phyloP scores from a whole-genome alignment of 2,329 filamentous ascomycete species.

The Diaporthe batatas region DNA sequence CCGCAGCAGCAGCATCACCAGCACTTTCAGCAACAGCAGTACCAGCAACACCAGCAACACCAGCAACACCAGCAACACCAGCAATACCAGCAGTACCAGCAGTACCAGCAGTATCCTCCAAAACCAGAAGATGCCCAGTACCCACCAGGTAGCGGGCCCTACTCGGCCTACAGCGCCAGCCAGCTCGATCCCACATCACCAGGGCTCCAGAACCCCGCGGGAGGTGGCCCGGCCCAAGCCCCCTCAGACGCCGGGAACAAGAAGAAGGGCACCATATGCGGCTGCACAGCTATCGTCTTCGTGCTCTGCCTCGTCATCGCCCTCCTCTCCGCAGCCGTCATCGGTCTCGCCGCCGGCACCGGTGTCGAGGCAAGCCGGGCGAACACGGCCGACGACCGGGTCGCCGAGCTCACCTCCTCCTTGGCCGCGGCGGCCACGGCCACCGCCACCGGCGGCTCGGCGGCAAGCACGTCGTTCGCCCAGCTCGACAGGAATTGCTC shows the following conservation, averaged over 20 bases:
- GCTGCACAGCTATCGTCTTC: constrained; percentile 57
- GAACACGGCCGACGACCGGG: constrained; percentile 52
- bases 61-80: constrained; percentile 10
- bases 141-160: constrained; percentile 4
- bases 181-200: constrained; percentile 36
- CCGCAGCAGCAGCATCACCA: constrained; percentile 23
- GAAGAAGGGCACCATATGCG: constrained; percentile 47
- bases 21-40: constrained; percentile 23
- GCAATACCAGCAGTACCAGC: constrained; percentile 28
- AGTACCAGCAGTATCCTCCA: constrained; percentile 31
- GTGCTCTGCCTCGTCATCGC: constrained; percentile 57
- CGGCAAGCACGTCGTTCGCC: constrained; percentile 48
- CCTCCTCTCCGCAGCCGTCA: constrained; percentile 55
- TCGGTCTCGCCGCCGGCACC: constrained; percentile 60
- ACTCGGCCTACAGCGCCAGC: constrained; percentile 39
- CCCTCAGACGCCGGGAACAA: not conserved
- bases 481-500: constrained; percentile 58
- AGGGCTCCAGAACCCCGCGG: not conserved
- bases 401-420: constrained; percentile 49
- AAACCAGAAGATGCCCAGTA: constrained; percentile 36
- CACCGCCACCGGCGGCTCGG: constrained; percentile 39
- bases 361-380: constrained; percentile 57
- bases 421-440: constrained; percentile 43
- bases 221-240: constrained; percentile 8
- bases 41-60: constrained; percentile 11